Conservation (phyloP, 2,329 filamentous ascomycete genomes). For the Colletotrichum simmondsii region DNA sequence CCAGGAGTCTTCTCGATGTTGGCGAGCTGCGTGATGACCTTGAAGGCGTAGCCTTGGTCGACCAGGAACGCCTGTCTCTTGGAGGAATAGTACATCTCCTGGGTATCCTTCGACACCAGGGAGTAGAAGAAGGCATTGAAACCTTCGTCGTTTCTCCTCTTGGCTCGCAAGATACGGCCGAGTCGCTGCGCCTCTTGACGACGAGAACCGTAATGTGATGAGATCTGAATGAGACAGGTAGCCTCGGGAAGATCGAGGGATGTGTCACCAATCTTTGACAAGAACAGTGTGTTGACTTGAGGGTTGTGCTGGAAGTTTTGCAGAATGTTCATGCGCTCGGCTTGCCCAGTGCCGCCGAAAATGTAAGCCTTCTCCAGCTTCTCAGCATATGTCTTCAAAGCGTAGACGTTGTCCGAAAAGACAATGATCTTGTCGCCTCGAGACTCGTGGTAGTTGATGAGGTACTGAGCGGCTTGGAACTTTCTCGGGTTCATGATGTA, state of each 20-base stretch:
- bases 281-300: conserved; percentile 89
- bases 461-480: conserved; percentile 95
- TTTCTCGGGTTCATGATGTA: conserved; percentile 99
- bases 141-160: conserved; percentile 95
- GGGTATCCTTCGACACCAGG: conserved; percentile 94
- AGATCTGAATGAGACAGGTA: conserved; percentile 96
- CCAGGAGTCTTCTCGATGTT: conserved; percentile 87
- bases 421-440: conserved; percentile 98
- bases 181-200: conserved; percentile 95
- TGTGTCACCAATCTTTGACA: conserved; percentile 98
- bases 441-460: conserved; percentile 97
- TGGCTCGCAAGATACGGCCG: conserved; percentile 92
- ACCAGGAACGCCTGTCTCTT: conserved; percentile 97
- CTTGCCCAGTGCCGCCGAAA: conserved; percentile 87
- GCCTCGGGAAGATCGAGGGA: conserved; percentile 97
- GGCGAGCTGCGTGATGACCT: conserved; percentile 95
- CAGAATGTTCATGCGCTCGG: conserved; percentile 86
- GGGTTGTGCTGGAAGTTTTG: conserved; percentile 97
- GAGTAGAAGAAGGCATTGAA: conserved; percentile 99
- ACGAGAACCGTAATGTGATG: conserved; percentile 95
- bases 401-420: conserved; percentile 97
- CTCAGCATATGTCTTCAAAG: conserved; percentile 84
- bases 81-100: conserved; percentile 97
- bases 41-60: conserved; percentile 98
- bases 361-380: conserved; percentile 91